Percentiles rank a stretch among this genome's conserved stretches.
Conservation (phyloP, 2,329 filamentous ascomycete genomes). For the Xylaria sp. region DNA sequence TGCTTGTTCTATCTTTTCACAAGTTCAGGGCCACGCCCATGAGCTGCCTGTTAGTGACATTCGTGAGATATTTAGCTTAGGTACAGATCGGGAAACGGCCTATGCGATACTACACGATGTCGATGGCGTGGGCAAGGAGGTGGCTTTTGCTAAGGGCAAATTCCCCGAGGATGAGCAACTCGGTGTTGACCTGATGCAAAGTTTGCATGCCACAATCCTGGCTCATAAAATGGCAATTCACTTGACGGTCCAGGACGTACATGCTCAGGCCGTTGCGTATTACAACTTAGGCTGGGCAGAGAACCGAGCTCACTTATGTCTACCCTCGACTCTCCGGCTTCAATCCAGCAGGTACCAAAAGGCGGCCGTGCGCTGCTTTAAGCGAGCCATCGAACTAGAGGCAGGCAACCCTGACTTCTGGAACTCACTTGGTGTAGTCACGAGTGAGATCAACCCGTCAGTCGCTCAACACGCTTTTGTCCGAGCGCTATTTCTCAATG, state of each 20-base stretch:
- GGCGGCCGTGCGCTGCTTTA: conserved; percentile 89
- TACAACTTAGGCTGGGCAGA: conserved; percentile 98
- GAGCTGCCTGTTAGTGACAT: conserved; percentile 71
- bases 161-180: conserved; percentile 60
- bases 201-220: conserved; percentile 78
- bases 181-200: conserved; percentile 64
- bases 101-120: conserved; percentile 74
- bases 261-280: conserved; percentile 94
- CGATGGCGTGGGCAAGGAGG: conserved; percentile 68
- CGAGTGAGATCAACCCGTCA: conserved; percentile 83
- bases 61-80: conserved; percentile 65
- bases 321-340: conserved; percentile 63
- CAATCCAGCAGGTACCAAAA: conserved; percentile 76
- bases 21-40: conserved; percentile 73
- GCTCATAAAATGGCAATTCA: conserved; percentile 88
- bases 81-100: conserved; percentile 60
- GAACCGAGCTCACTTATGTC: conserved; percentile 78
- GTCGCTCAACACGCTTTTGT: conserved; percentile 95
- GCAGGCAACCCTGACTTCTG: conserved; percentile 95
- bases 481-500: conserved; percentile 90
- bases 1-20: conserved; percentile 85
- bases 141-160: conserved; percentile 57
- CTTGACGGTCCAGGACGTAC: conserved; percentile 75
- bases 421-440: conserved; percentile 94
- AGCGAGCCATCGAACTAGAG: conserved; percentile 93